Evolutionary conservation across 108 stramenopile species (phyloP), one percentile per base, ranked within the genome.

Genomic region (Fragilaria crotonensis): DNA sequence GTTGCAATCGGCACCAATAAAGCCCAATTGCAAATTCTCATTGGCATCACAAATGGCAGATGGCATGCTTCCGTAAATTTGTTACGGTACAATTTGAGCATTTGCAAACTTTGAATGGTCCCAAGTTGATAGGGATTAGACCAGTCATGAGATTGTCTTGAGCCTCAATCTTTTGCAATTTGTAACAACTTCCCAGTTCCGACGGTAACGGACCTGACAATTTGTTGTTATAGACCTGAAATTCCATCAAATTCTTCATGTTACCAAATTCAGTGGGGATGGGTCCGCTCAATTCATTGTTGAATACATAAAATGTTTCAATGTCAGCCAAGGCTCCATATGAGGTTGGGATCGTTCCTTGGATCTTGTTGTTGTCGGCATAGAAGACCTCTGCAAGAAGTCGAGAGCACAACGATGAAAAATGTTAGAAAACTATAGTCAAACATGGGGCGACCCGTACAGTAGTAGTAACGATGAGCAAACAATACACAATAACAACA

Each of bases 251-350:
- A 30, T 17, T 30, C 11, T 4, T 23, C 19, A 46, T 25, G 9
- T 17, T 30, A 31, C 46, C 46, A 48, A 56, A 27, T 33, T 60
- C 22, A 21, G 41, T 48, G 19, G 50, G 50, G 14, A 44, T 31
- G n/a, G 23, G 30, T 21, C 27, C 22, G 11, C 5, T 63, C n/a
- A 63, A 27, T 0, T 48, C 30, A 33, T 80, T 84, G 5, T 66
- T 36, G 54, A 19, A 21, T 21, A 50, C 17, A 25, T 23, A 50
- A 5, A 50, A 50, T 9, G 7, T 25, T 19, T 7, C 22, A 18
- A 50, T n/a, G 20, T 50, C 49, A 7, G 17, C 23, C 49, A 50
- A 21, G 17, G 7, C 7, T n/a, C 49, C 49, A 9, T 7, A 25
- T 21, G 7, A 21, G n/a, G 49, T 19, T 7, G 49, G 23, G 20